A percentile compares a stretch with the other conserved stretches of the same genome.
Conservation (phyloP, 139 green algal species). For the Chlorella sorokiniana region DNA sequence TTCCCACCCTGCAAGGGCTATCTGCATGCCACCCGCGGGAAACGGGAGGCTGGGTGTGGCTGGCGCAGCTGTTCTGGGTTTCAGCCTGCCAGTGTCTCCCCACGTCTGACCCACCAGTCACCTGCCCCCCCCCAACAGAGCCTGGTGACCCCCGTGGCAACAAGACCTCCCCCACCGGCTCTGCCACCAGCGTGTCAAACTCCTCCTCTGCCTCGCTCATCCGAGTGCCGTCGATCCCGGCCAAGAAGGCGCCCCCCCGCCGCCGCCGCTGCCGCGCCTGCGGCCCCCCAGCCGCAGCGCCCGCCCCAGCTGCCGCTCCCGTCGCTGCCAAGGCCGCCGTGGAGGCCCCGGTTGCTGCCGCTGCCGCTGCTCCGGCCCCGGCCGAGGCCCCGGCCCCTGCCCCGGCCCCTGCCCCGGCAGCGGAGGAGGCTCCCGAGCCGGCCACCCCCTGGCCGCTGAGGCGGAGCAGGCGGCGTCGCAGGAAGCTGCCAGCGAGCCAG, state of each 20-base stretch:
- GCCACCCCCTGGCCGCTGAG: neutral
- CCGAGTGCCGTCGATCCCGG: neutral
- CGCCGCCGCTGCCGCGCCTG: neutral
- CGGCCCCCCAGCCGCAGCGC: neutral
- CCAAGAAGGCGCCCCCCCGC: neutral
- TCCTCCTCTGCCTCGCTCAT: slow-evolving; percentile 12
- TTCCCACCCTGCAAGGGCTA: too few species aligned
- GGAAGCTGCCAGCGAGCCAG: neutral
- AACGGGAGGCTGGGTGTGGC: too few species aligned
- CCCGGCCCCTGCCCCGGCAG: neutral
- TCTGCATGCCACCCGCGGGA: too few species aligned
- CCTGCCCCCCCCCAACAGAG: neutral
- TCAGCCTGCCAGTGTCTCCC: too few species aligned
- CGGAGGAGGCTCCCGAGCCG: neutral
- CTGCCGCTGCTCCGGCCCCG: neutral
- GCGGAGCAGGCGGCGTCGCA: neutral
- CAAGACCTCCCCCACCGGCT: neutral
- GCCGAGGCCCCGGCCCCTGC: neutral
- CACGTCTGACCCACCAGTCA: neutral
- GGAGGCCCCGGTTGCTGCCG: neutral
- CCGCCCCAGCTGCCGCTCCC: neutral
- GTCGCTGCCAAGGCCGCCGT: neutral
- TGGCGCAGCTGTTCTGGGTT: too few species aligned
- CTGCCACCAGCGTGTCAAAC: neutral
- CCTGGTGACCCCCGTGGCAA: slow-evolving; percentile 24